Percentiles rank a stretch among this genome's conserved stretches.
phyloP scores from a whole-genome alignment of 371 early-diverging fungal genomes.

The Nosema granulosis region DNA sequence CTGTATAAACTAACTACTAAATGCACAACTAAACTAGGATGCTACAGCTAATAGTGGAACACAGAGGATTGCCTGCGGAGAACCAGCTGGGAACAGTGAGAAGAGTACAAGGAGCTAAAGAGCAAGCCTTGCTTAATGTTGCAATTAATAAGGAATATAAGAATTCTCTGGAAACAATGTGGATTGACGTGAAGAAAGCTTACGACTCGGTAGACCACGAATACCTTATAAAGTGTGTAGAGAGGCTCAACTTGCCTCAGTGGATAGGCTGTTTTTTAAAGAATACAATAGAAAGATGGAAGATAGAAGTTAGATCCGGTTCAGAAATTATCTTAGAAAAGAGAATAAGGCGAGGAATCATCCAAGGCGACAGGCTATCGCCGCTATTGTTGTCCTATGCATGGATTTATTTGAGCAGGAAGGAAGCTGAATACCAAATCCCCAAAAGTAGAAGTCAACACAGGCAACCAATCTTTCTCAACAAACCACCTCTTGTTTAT shows the following conservation, averaged over 20 bases:
- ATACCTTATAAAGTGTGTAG: background rate
- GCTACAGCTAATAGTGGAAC: background rate
- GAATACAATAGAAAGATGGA: background rate
- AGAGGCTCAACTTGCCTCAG: background rate
- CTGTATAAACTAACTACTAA: slow-evolving; percentile 5
- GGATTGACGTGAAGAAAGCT: background rate
- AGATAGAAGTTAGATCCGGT: background rate
- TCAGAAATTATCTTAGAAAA: background rate
- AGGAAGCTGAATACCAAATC: slow-evolving; percentile 10
- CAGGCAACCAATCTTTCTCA: background rate
- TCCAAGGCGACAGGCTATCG: slow-evolving; percentile 21
- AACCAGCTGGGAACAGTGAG: slow-evolving; percentile 30
- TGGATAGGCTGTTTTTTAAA: background rate
- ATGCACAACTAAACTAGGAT: background rate
- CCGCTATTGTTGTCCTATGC: slow-evolving; percentile 32
- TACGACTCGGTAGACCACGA: background rate
- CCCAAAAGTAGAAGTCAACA: slow-evolving; percentile 22
- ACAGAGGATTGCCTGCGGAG: background rate
- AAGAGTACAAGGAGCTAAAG: slow-evolving; percentile 23
- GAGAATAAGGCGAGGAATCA: slow-evolving; percentile 13
- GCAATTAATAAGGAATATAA: background rate
- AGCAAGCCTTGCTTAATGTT: slow-evolving; percentile 13
- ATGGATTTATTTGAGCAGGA: slow-evolving; percentile 32
- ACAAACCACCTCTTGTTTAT: background rate
- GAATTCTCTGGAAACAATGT: background rate